Evolutionary conservation across 495 filamentous ascomycete species (phyloP).

Genomic region (Tuber umbilicatum): DNA sequence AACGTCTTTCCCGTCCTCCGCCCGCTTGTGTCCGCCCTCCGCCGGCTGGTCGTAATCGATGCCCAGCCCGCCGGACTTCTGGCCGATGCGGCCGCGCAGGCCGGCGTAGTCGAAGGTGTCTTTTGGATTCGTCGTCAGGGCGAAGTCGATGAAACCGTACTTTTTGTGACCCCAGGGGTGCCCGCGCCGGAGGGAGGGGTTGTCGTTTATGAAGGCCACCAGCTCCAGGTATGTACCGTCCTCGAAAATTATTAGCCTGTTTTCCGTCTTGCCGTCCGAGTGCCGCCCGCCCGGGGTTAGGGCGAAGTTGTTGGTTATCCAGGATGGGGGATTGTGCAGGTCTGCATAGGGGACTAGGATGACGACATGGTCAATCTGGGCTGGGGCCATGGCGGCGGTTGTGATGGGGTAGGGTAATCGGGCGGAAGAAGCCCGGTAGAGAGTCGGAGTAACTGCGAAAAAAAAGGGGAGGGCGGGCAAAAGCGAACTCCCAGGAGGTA

Average conservation of each 20-base stretch:
- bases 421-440: not conserved
- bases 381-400: conserved; percentile 20
- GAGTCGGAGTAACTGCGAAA: not conserved
- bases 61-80: conserved; percentile 32
- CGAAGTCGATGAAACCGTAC: conserved; percentile 51
- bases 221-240: conserved; percentile 58
- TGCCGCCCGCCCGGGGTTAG: conserved; percentile 52
- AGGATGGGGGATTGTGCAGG: conserved; percentile 46
- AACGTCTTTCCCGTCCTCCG: conserved; percentile 47
- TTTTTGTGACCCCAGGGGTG: conserved; percentile 51
- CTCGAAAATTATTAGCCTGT: conserved; percentile 52
- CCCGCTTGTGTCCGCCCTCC: conserved; percentile 45
- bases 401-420: not conserved
- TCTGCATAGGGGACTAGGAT: conserved; percentile 49
- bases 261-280: conserved; percentile 51
- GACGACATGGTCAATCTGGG: conserved; percentile 54
- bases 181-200: conserved; percentile 42
- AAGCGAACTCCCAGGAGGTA: not conserved
- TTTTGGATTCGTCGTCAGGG: conserved; percentile 45
- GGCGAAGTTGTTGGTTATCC: conserved; percentile 50
- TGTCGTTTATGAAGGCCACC: conserved; percentile 53
- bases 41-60: conserved; percentile 46
- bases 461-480: not conserved
- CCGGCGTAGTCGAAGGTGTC: conserved; percentile 24
- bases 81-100: conserved; percentile 38